Base-by-base conservation (phyloP, 73 alveolate species). In the Paramecium primaurelia region DNA sequence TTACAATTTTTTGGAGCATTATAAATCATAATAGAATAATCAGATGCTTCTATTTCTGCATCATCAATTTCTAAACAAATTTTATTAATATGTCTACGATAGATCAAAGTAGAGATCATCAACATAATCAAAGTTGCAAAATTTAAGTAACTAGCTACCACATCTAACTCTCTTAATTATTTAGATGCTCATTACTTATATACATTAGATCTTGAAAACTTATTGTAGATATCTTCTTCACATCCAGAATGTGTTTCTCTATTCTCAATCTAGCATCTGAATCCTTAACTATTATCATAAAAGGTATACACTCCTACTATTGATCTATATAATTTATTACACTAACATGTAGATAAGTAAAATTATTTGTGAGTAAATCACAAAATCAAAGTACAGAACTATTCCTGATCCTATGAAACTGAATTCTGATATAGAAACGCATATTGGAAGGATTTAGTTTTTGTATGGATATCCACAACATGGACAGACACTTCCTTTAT, bases 391-490 rank as follows among this genome's bases (percentile, higher is more conserved):
- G 26, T 64, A 64, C 3, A 73, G 22, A 73, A 44, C 58, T 16
- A 73, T 40, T 40, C 86, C 86, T 26, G 86, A 36, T 30, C 86
- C 64, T 12, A 30, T 73, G 28, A 73, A 73, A 73, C 87, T 73
- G 47, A 73, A 73, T 8, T 73, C 87, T 0, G n/a, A 30, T 73
- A 32, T 32, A 34, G 60, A 34, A 9, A 44, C 34, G 11, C 36
- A 37, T 5, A 73, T 6, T 20, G 87, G 64, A 30, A 73, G 47
- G 18, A 30, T 44, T 16, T 37, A 9, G 16, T 30, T 37, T 37
- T 30, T 38, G 9, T 36, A 30, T 37, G 87, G 87, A 36, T 30
- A 22, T 73, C 87, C 60, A 38, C 64, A 73, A 38, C 87, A 73
- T 30, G 87, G 87, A 73, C 87, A 73, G 8, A 36, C 49, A 34